Evolutionary conservation across 257 asterid genomes (phyloP).

Genomic region (Eustoma russellianum): DNA sequence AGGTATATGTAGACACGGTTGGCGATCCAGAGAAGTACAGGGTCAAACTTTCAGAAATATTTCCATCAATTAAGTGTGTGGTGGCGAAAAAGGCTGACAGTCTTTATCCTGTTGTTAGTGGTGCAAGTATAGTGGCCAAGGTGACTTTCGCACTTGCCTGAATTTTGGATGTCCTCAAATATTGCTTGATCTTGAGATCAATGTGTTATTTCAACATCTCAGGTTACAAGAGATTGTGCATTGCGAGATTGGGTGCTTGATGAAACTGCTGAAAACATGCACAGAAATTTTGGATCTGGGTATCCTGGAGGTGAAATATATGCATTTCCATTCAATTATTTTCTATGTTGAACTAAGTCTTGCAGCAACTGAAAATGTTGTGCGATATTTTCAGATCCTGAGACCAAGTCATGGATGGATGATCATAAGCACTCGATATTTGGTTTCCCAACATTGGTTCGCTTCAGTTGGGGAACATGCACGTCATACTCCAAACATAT

Average conservation of each 20-base stretch:
- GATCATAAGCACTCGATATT: conserved; percentile 75
- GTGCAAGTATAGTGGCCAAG: conserved; percentile 99
- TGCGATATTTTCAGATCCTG: conserved; percentile 51
- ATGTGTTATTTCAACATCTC: conserved; percentile 12
- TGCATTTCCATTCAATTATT: conserved; percentile 5
- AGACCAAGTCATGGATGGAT: conserved; percentile 81
- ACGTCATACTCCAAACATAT: conserved; percentile 50
- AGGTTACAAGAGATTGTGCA: conserved; percentile 96
- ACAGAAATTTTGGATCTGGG: conserved; percentile 81
- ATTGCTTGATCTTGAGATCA: background rate
- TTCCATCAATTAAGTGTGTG: conserved; percentile 72
- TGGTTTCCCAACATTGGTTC: conserved; percentile 91
- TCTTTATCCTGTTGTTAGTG: conserved; percentile 95
- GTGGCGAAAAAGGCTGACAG: conserved; percentile 98
- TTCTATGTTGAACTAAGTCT: conserved; percentile 2
- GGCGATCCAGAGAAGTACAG: conserved; percentile 94
- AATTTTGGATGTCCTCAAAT: background rate
- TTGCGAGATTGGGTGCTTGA: conserved; percentile 70
- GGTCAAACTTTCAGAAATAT: conserved; percentile 68
- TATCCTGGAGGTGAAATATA: conserved; percentile 77
- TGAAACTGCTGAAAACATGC: conserved; percentile 67
- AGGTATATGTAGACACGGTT: conserved; percentile 94
- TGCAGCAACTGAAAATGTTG: background rate
- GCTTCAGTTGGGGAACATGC: conserved; percentile 99
- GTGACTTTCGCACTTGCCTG: conserved; percentile 26